Evolutionary conservation across 2,329 filamentous ascomycete species (phyloP).

Genomic region (Aspergillus calidoustus): DNA sequence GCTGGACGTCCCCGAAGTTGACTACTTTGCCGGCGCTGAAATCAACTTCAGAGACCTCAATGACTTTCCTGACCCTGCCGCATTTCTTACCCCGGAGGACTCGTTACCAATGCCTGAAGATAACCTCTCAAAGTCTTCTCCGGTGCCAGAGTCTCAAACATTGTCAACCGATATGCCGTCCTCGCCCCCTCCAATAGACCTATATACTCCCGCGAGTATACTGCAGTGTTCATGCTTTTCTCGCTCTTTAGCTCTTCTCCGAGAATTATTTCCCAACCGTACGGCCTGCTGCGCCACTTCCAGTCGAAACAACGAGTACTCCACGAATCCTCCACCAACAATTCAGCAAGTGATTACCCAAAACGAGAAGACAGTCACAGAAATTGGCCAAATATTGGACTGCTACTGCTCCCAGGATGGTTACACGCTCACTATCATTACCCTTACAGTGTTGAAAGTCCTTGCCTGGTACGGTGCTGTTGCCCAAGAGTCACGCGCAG

Average conservation of each 20-base stretch:
- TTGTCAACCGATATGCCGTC: background rate
- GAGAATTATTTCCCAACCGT: slow-evolving; percentile 2
- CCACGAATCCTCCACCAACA: background rate
- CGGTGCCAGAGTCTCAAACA: background rate
- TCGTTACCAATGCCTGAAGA: slow-evolving; percentile 1
- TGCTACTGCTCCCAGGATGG: slow-evolving; percentile 9
- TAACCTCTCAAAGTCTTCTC: background rate
- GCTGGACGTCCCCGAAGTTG: background rate
- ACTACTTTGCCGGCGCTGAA: background rate
- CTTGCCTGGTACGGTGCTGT: slow-evolving; percentile 10
- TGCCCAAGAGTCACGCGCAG: background rate
- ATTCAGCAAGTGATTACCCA: slow-evolving; percentile 8
- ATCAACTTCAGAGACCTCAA: background rate
- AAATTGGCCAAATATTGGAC: background rate
- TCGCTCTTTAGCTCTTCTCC: slow-evolving; percentile 1
- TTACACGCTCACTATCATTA: slow-evolving; percentile 4
- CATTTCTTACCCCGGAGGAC: background rate
- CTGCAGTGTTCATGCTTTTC: background rate
- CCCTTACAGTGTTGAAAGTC: slow-evolving; percentile 6
- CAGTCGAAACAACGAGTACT: background rate
- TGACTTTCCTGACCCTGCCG: background rate
- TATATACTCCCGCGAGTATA: background rate
- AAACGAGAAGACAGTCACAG: slow-evolving; percentile 2
- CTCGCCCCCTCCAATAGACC: background rate
- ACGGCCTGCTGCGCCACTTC: background rate